phyloP scores from a whole-genome alignment of 139 green algal species.

The Haematococcus lacustris region DNA sequence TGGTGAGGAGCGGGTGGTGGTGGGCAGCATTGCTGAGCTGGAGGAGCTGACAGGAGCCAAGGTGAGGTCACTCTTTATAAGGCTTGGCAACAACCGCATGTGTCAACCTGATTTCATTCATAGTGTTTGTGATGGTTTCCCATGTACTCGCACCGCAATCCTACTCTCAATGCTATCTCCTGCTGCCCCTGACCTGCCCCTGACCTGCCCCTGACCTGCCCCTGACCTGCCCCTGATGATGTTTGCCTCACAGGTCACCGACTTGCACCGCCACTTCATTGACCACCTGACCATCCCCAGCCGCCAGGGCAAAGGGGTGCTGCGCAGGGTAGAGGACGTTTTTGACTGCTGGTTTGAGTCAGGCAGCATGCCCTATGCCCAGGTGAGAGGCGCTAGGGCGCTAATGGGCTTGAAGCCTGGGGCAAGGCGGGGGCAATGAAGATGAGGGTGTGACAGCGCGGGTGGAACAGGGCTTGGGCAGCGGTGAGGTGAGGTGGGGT shows the following conservation, averaged over 20 bases:
- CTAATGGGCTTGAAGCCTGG: no score
- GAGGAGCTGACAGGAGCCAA: conserved; percentile 77
- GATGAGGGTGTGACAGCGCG: no score
- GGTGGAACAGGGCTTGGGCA: background rate
- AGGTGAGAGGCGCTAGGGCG: no score
- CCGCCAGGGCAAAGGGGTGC: conserved; percentile 28
- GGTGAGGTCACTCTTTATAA: conserved; percentile 22
- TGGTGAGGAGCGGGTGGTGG: conserved; percentile 79
- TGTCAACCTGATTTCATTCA: no score
- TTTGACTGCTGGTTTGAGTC: conserved; percentile 99
- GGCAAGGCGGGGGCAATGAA: background rate
- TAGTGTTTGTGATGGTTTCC: no score
- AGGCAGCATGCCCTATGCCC: conserved; percentile 94
- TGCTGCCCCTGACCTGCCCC: background rate
- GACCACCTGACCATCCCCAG: conserved; percentile 94
- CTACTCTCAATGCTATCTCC: background rate
- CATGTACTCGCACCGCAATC: no score
- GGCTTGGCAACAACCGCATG: background rate
- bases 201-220: no score
- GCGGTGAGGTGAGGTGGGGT: background rate
- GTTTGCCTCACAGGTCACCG: conserved; percentile 53
- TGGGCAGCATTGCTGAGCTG: conserved; percentile 85
- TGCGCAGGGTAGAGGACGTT: conserved; percentile 87
- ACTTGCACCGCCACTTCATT: conserved; percentile 98
- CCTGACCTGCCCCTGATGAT: no score